phyloP scores from a whole-genome alignment of 129 eudicot genomes.

The Lactuca saligna region DNA sequence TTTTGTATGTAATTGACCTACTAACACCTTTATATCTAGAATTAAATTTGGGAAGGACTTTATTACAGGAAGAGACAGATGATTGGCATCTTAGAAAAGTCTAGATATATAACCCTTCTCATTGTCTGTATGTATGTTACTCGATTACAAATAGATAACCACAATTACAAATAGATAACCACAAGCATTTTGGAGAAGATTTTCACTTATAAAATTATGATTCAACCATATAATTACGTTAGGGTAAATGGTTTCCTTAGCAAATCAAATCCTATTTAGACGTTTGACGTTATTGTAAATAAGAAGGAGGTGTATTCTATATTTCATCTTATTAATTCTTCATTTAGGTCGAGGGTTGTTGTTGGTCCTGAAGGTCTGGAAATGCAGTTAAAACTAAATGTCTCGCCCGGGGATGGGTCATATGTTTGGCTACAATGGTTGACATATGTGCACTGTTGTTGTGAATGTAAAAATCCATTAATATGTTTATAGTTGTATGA shows the following conservation, averaged over 20 bases:
- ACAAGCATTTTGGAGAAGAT: constrained; percentile 26
- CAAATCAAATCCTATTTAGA: constrained; percentile 15
- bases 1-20: too few species aligned
- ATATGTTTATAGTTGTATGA: constrained; percentile 48
- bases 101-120: constrained; percentile 33
- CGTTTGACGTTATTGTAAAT: constrained; percentile 18
- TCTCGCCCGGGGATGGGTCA: too few species aligned
- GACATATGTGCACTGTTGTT: constrained; percentile 41
- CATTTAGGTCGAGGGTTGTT: constrained; percentile 23
- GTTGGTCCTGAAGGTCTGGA: constrained; percentile 27
- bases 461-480: constrained; percentile 36
- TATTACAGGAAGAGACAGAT: neutral
- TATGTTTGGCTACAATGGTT: constrained; percentile 14
- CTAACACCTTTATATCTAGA: too few species aligned
- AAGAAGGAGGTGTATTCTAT: constrained; percentile 23
- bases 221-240: constrained; percentile 53
- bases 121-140: constrained; percentile 22
- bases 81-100: constrained; percentile 32
- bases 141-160: too few species aligned
- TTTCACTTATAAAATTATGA: constrained; percentile 21
- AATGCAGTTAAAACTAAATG: too few species aligned
- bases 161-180: constrained; percentile 16
- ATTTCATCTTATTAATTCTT: constrained; percentile 23
- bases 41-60: constrained; percentile 26
- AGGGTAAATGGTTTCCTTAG: constrained; percentile 36